A percentile compares a stretch with the other conserved stretches of the same genome.
These are phyloP conservation scores for Hysterium pulicare DNA, from an alignment of 2,329 filamentous ascomycete species.

Conservation along the genomic window DNA sequence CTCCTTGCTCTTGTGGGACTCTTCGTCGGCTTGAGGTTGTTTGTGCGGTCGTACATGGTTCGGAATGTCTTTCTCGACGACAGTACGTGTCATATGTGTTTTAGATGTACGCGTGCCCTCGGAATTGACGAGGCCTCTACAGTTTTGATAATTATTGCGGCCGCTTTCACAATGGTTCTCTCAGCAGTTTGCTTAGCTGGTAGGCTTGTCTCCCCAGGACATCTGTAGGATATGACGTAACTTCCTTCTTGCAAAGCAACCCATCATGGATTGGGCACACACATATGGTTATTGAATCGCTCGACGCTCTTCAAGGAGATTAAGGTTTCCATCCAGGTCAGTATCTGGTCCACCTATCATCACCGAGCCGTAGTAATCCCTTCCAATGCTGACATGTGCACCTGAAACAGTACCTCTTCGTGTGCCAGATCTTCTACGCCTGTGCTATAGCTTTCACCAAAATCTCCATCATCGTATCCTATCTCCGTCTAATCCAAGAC, in stretches of 20 bases:
- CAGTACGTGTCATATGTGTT: conserved; percentile 9
- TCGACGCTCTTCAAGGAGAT: conserved; percentile 11
- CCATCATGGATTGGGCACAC: conserved; percentile 18
- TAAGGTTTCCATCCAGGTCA: conserved; percentile 18
- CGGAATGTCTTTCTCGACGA: conserved; percentile 24
- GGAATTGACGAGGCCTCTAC: neutral
- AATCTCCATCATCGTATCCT: conserved; percentile 25
- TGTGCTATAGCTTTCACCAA: conserved; percentile 26
- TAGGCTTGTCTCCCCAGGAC: conserved; percentile 6
- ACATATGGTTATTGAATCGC: conserved; percentile 20
- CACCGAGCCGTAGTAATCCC: neutral
- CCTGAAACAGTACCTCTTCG: conserved; percentile 17
- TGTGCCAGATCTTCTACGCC: conserved; percentile 25
- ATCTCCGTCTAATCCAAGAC: conserved; percentile 23
- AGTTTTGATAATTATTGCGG: conserved; percentile 24
- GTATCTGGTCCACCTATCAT: conserved; percentile 5
- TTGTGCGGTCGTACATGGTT: conserved; percentile 17
- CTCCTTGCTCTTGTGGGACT: conserved; percentile 19
- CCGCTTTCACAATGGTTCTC: conserved; percentile 22
- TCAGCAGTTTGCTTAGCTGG: conserved; percentile 21
- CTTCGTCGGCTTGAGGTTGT: conserved; percentile 20
- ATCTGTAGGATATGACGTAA: neutral
- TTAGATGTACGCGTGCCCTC: conserved; percentile 1
- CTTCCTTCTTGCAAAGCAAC: conserved; percentile 14
- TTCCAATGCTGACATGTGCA: conserved; percentile 5